Conservation (phyloP, 345 rosid genomes). For the Pistacia integerrima region DNA sequence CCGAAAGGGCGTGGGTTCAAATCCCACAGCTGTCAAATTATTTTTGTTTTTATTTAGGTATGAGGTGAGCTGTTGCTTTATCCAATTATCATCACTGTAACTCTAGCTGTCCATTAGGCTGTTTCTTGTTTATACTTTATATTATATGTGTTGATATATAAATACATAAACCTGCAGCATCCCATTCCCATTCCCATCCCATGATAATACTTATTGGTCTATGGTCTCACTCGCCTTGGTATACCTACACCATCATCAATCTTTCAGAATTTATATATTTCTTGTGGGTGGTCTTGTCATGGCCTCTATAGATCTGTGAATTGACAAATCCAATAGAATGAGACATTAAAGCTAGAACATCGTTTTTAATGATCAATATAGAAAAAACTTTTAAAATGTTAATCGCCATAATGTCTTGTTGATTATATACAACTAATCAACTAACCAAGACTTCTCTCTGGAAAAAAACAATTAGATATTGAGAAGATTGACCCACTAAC, state of each 20-base stretch:
- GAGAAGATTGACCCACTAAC: background rate
- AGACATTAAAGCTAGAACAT: too few relatives aligned
- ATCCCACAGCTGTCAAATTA: constrained; percentile 30
- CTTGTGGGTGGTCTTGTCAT: background rate
- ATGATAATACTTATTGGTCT: background rate
- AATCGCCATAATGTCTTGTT: background rate
- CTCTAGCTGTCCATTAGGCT: too few relatives aligned
- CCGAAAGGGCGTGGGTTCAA: constrained; percentile 82
- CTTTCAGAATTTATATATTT: background rate
- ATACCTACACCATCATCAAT: background rate
- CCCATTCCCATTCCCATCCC: background rate
- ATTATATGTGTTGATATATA: too few relatives aligned
- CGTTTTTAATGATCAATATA: too few relatives aligned
- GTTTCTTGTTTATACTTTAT: background rate
- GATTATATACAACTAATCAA: background rate
- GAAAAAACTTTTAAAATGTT: too few relatives aligned
- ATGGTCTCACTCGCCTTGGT: too few relatives aligned
- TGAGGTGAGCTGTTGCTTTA: background rate
- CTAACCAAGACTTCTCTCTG: background rate
- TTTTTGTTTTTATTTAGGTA: background rate
- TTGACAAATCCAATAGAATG: background rate
- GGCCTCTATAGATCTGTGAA: background rate
- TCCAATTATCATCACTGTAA: too few relatives aligned
- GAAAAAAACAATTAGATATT: background rate
- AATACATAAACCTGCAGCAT: background rate